A percentile compares a stretch with the other conserved stretches of the same genome.
These are phyloP conservation scores for Marasmius oreades DNA, from an alignment of 1,284 basidiomycete species.

Conservation along the genomic window DNA sequence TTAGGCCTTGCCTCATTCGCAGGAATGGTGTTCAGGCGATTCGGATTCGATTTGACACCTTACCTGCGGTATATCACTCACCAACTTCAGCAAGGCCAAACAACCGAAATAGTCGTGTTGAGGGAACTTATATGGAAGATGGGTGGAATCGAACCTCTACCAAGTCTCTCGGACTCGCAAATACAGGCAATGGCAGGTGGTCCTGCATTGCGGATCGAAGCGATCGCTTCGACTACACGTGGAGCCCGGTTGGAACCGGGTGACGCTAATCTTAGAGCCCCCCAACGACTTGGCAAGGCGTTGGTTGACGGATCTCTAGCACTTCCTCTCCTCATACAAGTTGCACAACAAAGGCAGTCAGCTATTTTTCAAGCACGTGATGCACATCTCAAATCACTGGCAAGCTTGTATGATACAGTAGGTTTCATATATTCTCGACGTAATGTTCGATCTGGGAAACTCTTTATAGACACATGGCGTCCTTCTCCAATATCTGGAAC, in stretches of 20 bases:
- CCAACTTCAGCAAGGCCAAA: conserved; percentile 80
- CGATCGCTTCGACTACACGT: conserved; percentile 66
- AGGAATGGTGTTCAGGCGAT: conserved; percentile 88
- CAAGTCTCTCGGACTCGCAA: conserved; percentile 86
- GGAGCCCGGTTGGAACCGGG: conserved; percentile 67
- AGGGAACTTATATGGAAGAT: conserved; percentile 93
- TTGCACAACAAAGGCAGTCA: conserved; percentile 83
- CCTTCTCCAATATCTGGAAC: conserved; percentile 70
- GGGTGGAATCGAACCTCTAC: conserved; percentile 90
- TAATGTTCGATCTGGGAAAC: neutral
- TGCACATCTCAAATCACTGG: conserved; percentile 79
- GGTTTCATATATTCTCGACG: conserved; percentile 29
- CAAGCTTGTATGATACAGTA: conserved; percentile 84
- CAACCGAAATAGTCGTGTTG: conserved; percentile 88
- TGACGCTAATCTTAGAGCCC: conserved; percentile 57
- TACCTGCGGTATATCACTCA: conserved; percentile 91
- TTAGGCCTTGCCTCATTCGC: conserved; percentile 90
- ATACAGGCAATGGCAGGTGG: conserved; percentile 90
- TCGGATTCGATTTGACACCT: conserved; percentile 79
- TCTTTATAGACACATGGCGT: conserved; percentile 68
- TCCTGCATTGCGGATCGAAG: conserved; percentile 83
- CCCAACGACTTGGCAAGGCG: conserved; percentile 65
- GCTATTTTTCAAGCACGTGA: conserved; percentile 72
- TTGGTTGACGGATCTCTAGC: conserved; percentile 74
- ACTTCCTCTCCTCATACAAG: conserved; percentile 81